Conservation (phyloP, 805 yeast species). For the Suhomyces sp. region DNA sequence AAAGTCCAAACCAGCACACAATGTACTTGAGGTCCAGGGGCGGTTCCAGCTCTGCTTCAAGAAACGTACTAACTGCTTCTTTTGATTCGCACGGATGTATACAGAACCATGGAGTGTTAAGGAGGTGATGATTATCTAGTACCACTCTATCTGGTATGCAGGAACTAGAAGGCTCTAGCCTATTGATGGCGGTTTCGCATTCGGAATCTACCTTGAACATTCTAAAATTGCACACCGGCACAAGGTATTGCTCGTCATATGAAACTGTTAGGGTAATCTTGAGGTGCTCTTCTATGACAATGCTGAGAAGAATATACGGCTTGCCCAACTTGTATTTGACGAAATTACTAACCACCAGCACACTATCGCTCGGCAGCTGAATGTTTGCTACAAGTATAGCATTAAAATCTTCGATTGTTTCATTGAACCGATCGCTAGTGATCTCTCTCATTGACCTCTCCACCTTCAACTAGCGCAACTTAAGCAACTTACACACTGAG, state of each 20-base stretch:
- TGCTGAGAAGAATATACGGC: background rate
- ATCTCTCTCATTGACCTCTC: slow-evolving; percentile 2
- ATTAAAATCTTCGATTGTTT: slow-evolving; percentile 13
- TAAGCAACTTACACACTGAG: background rate
- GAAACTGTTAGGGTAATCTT: slow-evolving; percentile 24
- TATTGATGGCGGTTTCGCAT: background rate
- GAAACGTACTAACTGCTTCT: slow-evolving; percentile 13
- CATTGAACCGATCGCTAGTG: slow-evolving; percentile 12
- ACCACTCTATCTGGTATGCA: background rate
- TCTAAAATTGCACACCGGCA: slow-evolving; percentile 30
- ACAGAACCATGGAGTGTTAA: slow-evolving; percentile 16
- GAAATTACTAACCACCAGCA: slow-evolving; percentile 8
- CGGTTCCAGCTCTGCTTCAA: background rate
- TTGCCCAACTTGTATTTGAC: background rate
- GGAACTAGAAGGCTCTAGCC: background rate
- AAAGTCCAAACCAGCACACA: slow-evolving; percentile 21
- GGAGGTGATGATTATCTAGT: slow-evolving; percentile 9
- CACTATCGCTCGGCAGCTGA: background rate
- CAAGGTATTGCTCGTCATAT: slow-evolving; percentile 27
- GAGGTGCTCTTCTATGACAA: background rate
- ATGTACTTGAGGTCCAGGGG: slow-evolving; percentile 13
- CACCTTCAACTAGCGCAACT: too few species aligned
- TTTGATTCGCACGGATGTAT: slow-evolving; percentile 33
- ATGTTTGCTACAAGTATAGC: slow-evolving; percentile 9
- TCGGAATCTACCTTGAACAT: slow-evolving; percentile 6